phyloP scores from a whole-genome alignment of 495 filamentous ascomycete genomes.

The Aspergillus ostianus region DNA sequence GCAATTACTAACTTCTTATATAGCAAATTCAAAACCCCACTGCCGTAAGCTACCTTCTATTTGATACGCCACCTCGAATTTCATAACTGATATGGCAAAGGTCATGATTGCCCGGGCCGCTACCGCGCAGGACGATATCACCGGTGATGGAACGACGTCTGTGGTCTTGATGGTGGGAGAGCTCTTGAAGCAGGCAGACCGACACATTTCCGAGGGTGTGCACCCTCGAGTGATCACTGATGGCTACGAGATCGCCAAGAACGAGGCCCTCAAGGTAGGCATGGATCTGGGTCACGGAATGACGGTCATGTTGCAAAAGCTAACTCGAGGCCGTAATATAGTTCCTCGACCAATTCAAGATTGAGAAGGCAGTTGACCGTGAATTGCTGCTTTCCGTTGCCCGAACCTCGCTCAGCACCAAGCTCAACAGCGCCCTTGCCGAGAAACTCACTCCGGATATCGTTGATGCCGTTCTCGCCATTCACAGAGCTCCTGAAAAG shows the following conservation, averaged over 20 bases:
- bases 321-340: conserved; percentile 34
- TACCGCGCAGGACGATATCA: conserved; percentile 97
- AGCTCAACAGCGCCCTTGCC: conserved; percentile 83
- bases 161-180: conserved; percentile 95
- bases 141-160: conserved; percentile 95
- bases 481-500: conserved; percentile 85
- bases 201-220: conserved; percentile 89
- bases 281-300: background rate
- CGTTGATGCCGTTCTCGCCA: conserved; percentile 91
- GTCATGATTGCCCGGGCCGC: conserved; percentile 98
- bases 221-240: conserved; percentile 97
- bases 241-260: conserved; percentile 96
- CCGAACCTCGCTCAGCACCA: conserved; percentile 91
- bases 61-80: conserved; percentile 10
- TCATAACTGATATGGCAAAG: conserved; percentile 37
- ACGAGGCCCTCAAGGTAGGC: conserved; percentile 77
- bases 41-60: conserved; percentile 57
- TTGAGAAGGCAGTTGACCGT: conserved; percentile 79
- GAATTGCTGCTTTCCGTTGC: conserved; percentile 93
- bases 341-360: conserved; percentile 95
- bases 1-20: conserved; percentile 33
- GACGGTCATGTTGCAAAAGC: background rate
- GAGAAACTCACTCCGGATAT: conserved; percentile 90
- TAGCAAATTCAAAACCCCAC: conserved; percentile 83
- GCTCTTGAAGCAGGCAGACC: conserved; percentile 93